These are phyloP conservation scores for Plectosphaerella plurivora DNA, from an alignment of 2,329 filamentous ascomycete species.

Conservation along the genomic window DNA sequence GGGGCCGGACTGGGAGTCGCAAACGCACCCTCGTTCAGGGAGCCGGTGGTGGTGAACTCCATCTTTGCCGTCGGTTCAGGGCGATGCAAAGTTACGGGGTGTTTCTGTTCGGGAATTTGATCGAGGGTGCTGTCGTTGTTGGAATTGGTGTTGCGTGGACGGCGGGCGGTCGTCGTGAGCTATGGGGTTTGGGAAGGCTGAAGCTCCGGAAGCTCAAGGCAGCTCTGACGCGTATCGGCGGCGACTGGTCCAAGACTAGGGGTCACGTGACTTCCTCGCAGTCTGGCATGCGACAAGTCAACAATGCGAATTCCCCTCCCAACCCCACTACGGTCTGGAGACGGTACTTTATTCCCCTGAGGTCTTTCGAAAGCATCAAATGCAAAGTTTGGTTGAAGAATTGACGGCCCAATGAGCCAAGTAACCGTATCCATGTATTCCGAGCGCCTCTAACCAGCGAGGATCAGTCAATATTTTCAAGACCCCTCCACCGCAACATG, in stretches of 20 bases:
- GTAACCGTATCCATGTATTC: no score
- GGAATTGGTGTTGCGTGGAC: conserved; percentile 11
- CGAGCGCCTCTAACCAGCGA: no score
- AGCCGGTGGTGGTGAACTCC: conserved; percentile 61
- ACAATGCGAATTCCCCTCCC: no score
- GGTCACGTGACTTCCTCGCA: no score
- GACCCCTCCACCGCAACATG: background rate
- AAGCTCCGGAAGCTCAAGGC: conserved; percentile 38
- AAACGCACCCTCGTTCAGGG: conserved; percentile 57
- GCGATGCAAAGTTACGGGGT: background rate
- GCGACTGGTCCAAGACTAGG: no score
- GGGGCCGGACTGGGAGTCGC: background rate
- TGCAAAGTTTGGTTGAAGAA: no score
- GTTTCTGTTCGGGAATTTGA: background rate
- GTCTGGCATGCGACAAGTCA: no score
- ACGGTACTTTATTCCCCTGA: no score
- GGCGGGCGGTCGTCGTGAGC: conserved; percentile 5
- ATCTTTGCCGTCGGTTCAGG: conserved; percentile 27
- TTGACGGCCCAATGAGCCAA: no score
- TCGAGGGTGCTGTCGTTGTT: conserved; percentile 15
- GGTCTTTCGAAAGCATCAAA: no score
- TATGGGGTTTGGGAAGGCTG: conserved; percentile 17
- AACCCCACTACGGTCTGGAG: no score
- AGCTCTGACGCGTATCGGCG: conserved; percentile 37
- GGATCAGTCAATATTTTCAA: no score